Base-by-base conservation (phyloP, 768 basidiomycete species). In the Rhizopogon vulgaris region DNA sequence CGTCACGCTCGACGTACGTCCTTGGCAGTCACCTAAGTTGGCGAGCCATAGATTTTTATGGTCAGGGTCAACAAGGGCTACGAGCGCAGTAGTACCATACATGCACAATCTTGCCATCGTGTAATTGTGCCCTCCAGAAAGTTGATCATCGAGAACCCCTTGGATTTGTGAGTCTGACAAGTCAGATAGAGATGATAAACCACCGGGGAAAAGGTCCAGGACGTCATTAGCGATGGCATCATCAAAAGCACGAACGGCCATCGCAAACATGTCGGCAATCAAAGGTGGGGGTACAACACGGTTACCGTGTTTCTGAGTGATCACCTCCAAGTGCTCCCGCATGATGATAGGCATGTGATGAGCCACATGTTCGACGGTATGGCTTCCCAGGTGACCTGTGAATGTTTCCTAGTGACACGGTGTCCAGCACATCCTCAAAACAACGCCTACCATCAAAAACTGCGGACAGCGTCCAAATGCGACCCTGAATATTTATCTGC, bases 11-110 rank as follows among this genome's bases (percentile, higher is more conserved):
- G 24, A 70, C 83, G 56, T 56, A 87, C 87, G 74, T 54, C 85
- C 85, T 73, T 86, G 83, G 64, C 85, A 89, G 61, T 90, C 88
- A 12, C 88, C 88, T 25, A 90, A 73, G 61, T 89, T 89, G 6
- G 87, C 87, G 42, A 90, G 69, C 88, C 88, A 90, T 18, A 90
- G 70, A 56, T 87, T 79, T 60, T 78, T 72, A 56, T 79, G 77
- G 17, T 79, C 72, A 34, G 87, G 85, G 68, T 89, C 86, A 38
- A 85, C 76, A 36, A 90, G 74, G 8, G 87, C 78, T 38, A 90
- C 77, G 30, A 90, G 76, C 5, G 84, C 86, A 3, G 88, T 90
- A 0, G 84, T 87, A 18, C 88, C 88, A 58, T 87, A 85, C 80
- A 90, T 86, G 62, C 84, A 85, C 45, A 87, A 72, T 46, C 83